phyloP scores from a whole-genome alignment of 2,329 filamentous ascomycete species.

The Albophoma yamanashiensis region DNA sequence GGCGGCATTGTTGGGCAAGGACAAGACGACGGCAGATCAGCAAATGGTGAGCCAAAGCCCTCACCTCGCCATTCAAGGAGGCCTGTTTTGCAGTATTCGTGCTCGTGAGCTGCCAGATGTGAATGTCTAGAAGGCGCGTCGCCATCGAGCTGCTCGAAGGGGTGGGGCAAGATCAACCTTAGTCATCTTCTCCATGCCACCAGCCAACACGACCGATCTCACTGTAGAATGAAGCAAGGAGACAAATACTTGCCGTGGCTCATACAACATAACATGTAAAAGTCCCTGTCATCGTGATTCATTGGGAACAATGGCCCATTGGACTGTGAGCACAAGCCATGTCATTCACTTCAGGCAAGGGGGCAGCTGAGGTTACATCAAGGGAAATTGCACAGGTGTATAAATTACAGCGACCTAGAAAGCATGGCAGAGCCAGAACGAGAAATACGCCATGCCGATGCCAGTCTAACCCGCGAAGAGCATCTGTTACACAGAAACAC shows the following conservation, averaged over 20 bases:
- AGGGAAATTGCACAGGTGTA: conserved; percentile 48
- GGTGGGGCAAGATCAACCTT: neutral
- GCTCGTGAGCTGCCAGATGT: neutral
- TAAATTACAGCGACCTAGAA: conserved; percentile 53
- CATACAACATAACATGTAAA: neutral
- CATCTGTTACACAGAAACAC: conserved; percentile 28
- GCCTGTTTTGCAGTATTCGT: neutral
- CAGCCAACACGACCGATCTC: neutral
- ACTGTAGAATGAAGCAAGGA: neutral
- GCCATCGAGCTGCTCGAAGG: neutral
- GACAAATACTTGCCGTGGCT: neutral
- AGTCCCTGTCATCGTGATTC: no score
- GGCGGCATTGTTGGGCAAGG: conserved; percentile 26
- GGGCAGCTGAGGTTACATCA: conserved; percentile 12
- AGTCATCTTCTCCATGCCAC: neutral
- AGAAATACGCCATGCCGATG: conserved; percentile 37
- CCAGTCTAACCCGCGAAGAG: conserved; percentile 37
- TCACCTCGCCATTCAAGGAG: neutral
- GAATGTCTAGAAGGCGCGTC: neutral
- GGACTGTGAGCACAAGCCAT: no score
- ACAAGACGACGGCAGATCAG: neutral
- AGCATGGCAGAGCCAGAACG: conserved; percentile 33
- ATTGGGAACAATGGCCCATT: no score
- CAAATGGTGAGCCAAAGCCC: no score
- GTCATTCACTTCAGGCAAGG: no score